phyloP scores from a whole-genome alignment of 495 filamentous ascomycete genomes.

The Glutinoglossum americanum region DNA sequence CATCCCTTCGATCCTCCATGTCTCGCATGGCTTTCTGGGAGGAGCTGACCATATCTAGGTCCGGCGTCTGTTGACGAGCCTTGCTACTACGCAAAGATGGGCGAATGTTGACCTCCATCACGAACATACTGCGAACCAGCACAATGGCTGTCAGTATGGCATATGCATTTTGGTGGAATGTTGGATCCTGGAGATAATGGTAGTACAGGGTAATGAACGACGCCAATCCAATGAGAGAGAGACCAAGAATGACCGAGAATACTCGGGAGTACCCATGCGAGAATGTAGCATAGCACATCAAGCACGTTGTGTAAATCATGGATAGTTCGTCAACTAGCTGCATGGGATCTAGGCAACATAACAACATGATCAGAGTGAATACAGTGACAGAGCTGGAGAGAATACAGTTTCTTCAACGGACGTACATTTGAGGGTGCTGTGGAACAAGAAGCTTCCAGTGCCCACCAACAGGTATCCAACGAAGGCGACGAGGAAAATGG shows the following conservation, averaged over 20 bases:
- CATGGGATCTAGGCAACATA: slow-evolving; percentile 54
- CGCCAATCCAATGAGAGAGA: slow-evolving; percentile 37
- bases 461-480: slow-evolving; percentile 64
- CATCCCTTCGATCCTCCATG: slow-evolving; percentile 28
- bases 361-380: slow-evolving; percentile 5
- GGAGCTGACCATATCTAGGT: background rate
- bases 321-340: slow-evolving; percentile 89
- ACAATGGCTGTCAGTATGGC: slow-evolving; percentile 58
- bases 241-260: slow-evolving; percentile 35
- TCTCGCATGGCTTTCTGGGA: slow-evolving; percentile 9
- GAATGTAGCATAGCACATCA: slow-evolving; percentile 84
- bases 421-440: slow-evolving; percentile 62
- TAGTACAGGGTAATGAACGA: slow-evolving; percentile 82
- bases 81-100: slow-evolving; percentile 27
- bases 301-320: slow-evolving; percentile 93
- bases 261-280: slow-evolving; percentile 38
- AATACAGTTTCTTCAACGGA: background rate
- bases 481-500: slow-evolving; percentile 49
- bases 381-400: background rate
- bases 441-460: slow-evolving; percentile 61
- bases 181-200: slow-evolving; percentile 77
- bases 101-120: slow-evolving; percentile 68
- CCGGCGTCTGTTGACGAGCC: background rate
- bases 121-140: slow-evolving; percentile 62
- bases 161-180: slow-evolving; percentile 83